phyloP scores from a whole-genome alignment of 306 rosid species.

The Rubus idaeus region DNA sequence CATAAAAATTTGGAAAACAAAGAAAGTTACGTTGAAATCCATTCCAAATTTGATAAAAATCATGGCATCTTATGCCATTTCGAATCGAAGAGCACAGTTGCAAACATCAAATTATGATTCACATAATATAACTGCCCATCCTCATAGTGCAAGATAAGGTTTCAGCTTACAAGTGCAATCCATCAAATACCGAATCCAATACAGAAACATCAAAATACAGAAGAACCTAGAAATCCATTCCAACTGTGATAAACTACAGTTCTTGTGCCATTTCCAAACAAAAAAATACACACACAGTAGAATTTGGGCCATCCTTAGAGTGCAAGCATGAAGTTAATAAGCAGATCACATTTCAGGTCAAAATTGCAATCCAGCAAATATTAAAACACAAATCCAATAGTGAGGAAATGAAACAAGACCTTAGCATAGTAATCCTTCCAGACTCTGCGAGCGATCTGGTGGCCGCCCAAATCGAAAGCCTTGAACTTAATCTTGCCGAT shows the following conservation, averaged over 20 bases:
- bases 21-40: not conserved
- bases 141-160: not conserved
- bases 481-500: slow-evolving; percentile 93
- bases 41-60: not conserved
- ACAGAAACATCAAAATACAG: not conserved
- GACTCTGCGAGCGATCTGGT: slow-evolving; percentile 89
- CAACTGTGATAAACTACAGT: too few relatives aligned
- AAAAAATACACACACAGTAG: not conserved
- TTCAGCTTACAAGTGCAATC: slow-evolving; percentile 6
- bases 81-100: not conserved
- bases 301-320: too few relatives aligned
- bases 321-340: not conserved
- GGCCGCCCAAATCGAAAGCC: slow-evolving; percentile 96
- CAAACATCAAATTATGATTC: not conserved
- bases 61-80: not conserved
- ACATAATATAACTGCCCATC: not conserved
- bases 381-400: not conserved
- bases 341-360: not conserved
- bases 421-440: slow-evolving; percentile 97
- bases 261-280: not conserved
- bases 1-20: not conserved
- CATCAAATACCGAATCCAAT: not conserved
- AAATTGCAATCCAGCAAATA: not conserved
- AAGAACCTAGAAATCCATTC: not conserved
- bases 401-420: slow-evolving; percentile 36